phyloP scores from a whole-genome alignment of 2,329 filamentous ascomycete genomes.

The Emergomyces pasteurianus region DNA sequence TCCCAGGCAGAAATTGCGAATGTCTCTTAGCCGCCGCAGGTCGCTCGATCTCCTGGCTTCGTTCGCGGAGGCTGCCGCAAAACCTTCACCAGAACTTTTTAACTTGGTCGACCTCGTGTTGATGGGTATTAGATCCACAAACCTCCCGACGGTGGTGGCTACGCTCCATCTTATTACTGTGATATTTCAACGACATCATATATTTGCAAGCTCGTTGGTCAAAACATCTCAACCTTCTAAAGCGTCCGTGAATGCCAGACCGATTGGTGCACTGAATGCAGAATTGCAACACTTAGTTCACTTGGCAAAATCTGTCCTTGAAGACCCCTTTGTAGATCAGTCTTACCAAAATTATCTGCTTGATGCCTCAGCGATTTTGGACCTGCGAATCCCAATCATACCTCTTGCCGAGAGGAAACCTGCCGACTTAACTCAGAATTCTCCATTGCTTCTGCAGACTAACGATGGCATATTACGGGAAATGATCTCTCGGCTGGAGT shows the following conservation, averaged over 20 bases:
- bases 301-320: constrained; percentile 26
- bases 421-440: constrained; percentile 42
- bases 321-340: constrained; percentile 27
- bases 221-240: constrained; percentile 33
- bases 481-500: constrained; percentile 51
- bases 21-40: constrained; percentile 59
- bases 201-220: constrained; percentile 63
- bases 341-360: constrained; percentile 35
- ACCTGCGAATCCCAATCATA: constrained; percentile 23
- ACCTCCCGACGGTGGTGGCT: constrained; percentile 78
- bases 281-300: constrained; percentile 28
- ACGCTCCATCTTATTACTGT: constrained; percentile 79
- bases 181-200: constrained; percentile 76
- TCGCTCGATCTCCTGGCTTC: constrained; percentile 78
- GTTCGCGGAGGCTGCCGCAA: constrained; percentile 62
- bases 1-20: constrained; percentile 48
- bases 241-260: constrained; percentile 17
- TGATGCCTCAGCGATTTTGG: constrained; percentile 42
- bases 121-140: constrained; percentile 70
- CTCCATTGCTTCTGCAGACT: constrained; percentile 52
- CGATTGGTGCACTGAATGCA: constrained; percentile 29
- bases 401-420: constrained; percentile 18
- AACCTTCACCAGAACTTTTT: constrained; percentile 74
- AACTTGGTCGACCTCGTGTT: constrained; percentile 85
- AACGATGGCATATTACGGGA: constrained; percentile 47